Base-by-base conservation (phyloP, 208 protist genomes). In the Trypanosoma conorhini region DNA sequence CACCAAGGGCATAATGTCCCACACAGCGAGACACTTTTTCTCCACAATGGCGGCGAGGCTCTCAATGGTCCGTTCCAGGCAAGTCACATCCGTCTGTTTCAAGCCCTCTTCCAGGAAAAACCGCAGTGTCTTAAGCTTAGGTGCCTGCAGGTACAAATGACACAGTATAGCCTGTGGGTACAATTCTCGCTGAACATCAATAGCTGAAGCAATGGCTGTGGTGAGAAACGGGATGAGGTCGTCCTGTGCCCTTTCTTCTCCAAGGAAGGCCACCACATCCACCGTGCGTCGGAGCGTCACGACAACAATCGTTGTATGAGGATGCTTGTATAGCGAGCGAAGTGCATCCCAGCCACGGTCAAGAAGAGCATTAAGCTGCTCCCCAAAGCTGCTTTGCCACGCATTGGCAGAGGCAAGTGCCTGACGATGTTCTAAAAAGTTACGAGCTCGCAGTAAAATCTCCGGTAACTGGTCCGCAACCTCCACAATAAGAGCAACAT, bases 41-140 rank as follows among this genome's bases (percentile, higher is more conserved):
- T 70, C 65, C 21, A 89, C 74, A 51, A 88, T 76, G 19, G 61
- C 70, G 3, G 75, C 60, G 24, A 93, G 33, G 51, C 77, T 80
- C 21, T 87, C 68, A 17, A 94, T 74, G 13, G 85, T 89, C 13
- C 62, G 42, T 26, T 63, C 63, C 13, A 90, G 46, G 56, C 78
- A 83, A 24, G 66, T 74, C 5, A 60, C 57, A 46, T 70, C 38
- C 22, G 48, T 50, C 62, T 88, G 79, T 21, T 86, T 74, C 38
- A 94, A 70, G 1, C 85, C 88, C 63, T 94, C 88, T 17, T 85
- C 81, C 19, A 89, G 76, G 56, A 94, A 94, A 24, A 94, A 79
- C 31, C 63, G 74, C 30, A 94, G 63, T 55, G 83, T 91, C 62
- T 84, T 81, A 30, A 75, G n/a, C 22, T 48, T 75, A 1, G 85